Base-by-base conservation (phyloP, 768 basidiomycete genomes). In the Tephrocybe rancida region DNA sequence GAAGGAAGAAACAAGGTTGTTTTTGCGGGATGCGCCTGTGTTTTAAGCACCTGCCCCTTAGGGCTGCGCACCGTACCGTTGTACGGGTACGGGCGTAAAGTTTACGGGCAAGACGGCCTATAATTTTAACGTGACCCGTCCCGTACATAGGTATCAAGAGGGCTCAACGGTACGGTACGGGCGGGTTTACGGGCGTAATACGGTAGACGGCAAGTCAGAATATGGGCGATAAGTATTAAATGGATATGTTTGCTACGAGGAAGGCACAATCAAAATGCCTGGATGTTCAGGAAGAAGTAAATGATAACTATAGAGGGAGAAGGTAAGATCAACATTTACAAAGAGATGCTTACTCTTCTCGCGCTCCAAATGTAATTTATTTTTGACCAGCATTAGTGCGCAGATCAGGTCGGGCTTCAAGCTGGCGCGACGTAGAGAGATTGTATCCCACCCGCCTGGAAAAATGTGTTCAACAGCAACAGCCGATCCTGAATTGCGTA, bases 1-100 rank as follows among this genome's bases (percentile, higher is more conserved):
- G 77, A 88, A 85, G 60, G 92, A 97, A 64, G 96, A 97, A 68
- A 72, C 72, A 5, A 78, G 74, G 61, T 63, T 99, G 54, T 98
- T 98, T 67, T 71, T 99, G 58, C 79, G 81, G 51, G 89, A 95
- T 68, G 94, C 95, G 22, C 95, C 95, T 3, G 89, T 94, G 29
- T 96, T 98, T 67, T 94, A 50, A 67, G 13, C 21, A n/a, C n/a
- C n/a, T n/a, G n/a, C n/a, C n/a, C n/a, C n/a, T n/a, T 41, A 41
- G 39, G 39, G 39, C 39, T 41, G 39, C 5, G n/a, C 5, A 41
- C 39, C 39, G 39, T 41, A n/a, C 39, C n/a, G 39, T 41, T 5
- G 5, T 41, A 41, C 39, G n/a, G 39, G 5, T 22, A 41, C n/a
- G 39, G 39, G 2, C 39, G n/a, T 41, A 41, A n/a, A 41, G 9